A percentile compares a stretch with the other conserved stretches of the same genome.
These are phyloP conservation scores for Ophiocordyceps polyrhachis-furcata DNA, from an alignment of 2,329 filamentous ascomycete species.

Conservation along the genomic window DNA sequence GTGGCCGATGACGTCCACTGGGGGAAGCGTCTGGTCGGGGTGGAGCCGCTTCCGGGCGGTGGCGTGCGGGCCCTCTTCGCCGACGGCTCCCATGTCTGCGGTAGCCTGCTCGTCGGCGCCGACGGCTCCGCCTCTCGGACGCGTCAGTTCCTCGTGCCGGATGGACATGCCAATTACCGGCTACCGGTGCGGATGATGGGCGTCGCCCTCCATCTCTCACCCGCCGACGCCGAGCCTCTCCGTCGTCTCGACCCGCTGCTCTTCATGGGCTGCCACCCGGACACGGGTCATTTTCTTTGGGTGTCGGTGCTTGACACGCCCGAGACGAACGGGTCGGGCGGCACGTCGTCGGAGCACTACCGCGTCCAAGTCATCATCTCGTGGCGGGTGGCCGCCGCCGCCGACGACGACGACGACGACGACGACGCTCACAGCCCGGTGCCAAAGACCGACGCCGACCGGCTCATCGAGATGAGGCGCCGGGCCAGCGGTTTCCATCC, in stretches of 20 bases:
- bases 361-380: conserved; percentile 26
- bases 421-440: conserved; percentile 5
- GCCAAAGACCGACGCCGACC: neutral
- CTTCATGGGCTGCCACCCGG: conserved; percentile 33
- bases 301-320: conserved; percentile 26
- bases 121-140: conserved; percentile 20
- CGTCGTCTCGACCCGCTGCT: conserved; percentile 32
- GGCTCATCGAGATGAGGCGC: conserved; percentile 20
- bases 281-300: conserved; percentile 30
- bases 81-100: conserved; percentile 14
- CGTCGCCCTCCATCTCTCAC: conserved; percentile 16
- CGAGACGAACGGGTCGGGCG: conserved; percentile 15
- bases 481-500: conserved; percentile 14
- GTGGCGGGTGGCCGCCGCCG: conserved; percentile 19
- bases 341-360: conserved; percentile 14
- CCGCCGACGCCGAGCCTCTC: conserved; percentile 18
- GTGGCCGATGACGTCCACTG: conserved; percentile 12
- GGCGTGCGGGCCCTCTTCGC: conserved; percentile 12
- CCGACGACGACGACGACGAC: conserved; percentile 9
- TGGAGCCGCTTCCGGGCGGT: conserved; percentile 6
- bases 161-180: conserved; percentile 12
- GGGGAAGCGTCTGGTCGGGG: conserved; percentile 12
- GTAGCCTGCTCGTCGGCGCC: conserved; percentile 19
- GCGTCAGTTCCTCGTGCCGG: conserved; percentile 15
- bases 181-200: conserved; percentile 21